Percentiles rank a stretch among this genome's conserved stretches.
Evolutionary conservation across 148 eudicot genomes (phyloP).

Genomic region (Cornus florida): DNA sequence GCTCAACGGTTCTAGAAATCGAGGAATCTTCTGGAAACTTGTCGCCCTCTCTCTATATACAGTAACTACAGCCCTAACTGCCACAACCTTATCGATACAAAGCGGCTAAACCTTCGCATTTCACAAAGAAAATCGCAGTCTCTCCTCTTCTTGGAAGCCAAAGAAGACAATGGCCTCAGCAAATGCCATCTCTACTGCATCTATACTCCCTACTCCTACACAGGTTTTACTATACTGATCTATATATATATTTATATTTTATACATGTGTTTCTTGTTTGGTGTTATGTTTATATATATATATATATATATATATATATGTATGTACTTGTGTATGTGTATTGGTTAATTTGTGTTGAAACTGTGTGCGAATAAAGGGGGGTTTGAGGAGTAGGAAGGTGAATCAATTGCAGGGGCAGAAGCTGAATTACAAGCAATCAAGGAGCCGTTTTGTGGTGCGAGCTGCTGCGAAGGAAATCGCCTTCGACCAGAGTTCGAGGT

Average conservation of each 20-base stretch:
- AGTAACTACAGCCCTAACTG: conserved; percentile 13
- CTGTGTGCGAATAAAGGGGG: conserved; percentile 39
- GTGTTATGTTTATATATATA: neutral
- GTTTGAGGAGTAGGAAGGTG: conserved; percentile 44
- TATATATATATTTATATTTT: neutral
- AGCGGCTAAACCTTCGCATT: conserved; percentile 10
- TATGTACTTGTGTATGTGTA: neutral
- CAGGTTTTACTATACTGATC: conserved; percentile 29
- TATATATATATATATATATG: too few species aligned
- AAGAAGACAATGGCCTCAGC: conserved; percentile 67
- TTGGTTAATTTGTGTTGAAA: neutral
- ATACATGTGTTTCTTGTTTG: too few species aligned
- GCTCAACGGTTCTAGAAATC: conserved; percentile 5
- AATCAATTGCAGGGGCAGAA: conserved; percentile 59
- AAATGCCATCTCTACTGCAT: conserved; percentile 75
- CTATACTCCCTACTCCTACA: conserved; percentile 58
- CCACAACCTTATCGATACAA: neutral
- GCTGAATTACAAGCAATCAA: conserved; percentile 40
- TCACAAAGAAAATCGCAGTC: neutral
- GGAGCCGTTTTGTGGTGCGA: conserved; percentile 54
- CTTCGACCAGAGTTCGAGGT: conserved; percentile 78
- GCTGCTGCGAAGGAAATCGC: conserved; percentile 86
- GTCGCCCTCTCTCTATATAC: conserved; percentile 8
- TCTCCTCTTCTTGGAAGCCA: neutral
- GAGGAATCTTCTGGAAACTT: conserved; percentile 29